phyloP scores from a whole-genome alignment of 139 green algal species.

The Tetradesmus obliquus region DNA sequence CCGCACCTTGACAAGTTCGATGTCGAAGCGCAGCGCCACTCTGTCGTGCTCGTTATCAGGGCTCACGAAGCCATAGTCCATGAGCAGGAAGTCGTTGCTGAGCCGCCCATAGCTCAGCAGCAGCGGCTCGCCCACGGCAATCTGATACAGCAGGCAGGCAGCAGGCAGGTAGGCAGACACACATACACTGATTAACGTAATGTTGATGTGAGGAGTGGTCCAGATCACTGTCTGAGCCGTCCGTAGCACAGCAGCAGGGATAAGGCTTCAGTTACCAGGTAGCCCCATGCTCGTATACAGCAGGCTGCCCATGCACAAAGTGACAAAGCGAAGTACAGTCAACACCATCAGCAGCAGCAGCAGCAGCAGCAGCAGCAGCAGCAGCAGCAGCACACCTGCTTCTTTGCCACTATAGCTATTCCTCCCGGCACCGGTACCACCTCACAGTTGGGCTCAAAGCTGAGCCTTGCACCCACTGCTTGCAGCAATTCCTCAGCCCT shows the following conservation, averaged over 20 bases:
- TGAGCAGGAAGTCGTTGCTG: slow-evolving; percentile 89
- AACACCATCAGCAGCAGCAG: background rate
- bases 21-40: slow-evolving; percentile 83
- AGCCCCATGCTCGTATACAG: too few species aligned
- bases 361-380: background rate
- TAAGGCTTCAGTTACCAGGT: too few species aligned
- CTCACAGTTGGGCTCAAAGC: slow-evolving; percentile 72
- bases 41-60: slow-evolving; percentile 80
- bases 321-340: too few species aligned
- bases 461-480: background rate
- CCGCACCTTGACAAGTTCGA: slow-evolving; percentile 67
- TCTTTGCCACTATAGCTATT: slow-evolving; percentile 57
- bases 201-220: too few species aligned
- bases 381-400: slow-evolving; percentile 49
- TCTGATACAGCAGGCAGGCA: background rate
- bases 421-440: slow-evolving; percentile 51
- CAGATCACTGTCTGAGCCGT: slow-evolving; percentile 49
- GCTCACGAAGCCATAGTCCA: slow-evolving; percentile 94
- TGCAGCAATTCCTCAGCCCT: too few species aligned
- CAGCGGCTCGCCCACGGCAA: slow-evolving; percentile 70
- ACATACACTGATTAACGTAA: too few species aligned
- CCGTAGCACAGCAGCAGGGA: slow-evolving; percentile 84
- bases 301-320: too few species aligned
- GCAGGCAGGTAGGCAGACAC: too few species aligned
- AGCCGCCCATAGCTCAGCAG: slow-evolving; percentile 86